Percentiles rank a stretch among this genome's conserved stretches.
Evolutionary conservation across 495 filamentous ascomycete species (phyloP).

Genomic region (Jackrogersella multiformis): DNA sequence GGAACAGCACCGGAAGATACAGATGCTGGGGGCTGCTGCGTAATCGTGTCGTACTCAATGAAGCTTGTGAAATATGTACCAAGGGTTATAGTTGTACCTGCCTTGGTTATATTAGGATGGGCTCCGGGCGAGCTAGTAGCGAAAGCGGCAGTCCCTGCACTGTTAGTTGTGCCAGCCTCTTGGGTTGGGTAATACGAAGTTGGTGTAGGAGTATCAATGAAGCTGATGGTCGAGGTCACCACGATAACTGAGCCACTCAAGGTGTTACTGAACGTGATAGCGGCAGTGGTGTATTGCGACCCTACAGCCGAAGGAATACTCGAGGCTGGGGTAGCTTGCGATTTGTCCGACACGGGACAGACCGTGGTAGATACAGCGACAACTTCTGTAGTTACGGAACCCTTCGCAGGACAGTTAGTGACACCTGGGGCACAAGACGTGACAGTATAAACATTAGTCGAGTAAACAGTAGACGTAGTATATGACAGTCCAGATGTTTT

Average conservation of each 20-base stretch:
- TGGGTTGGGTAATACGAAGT: conserved; percentile 27
- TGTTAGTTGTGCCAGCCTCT: conserved; percentile 12
- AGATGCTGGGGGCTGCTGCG: conserved; percentile 20
- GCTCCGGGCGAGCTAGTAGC: conserved; percentile 10
- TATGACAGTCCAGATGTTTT: conserved; percentile 25
- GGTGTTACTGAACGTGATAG: conserved; percentile 61
- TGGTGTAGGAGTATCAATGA: conserved; percentile 35
- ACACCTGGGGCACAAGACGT: conserved; percentile 62
- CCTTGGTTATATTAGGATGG: conserved; percentile 11
- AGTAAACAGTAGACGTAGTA: conserved; percentile 59
- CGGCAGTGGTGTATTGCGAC: conserved; percentile 48
- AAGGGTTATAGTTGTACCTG: conserved; percentile 39
- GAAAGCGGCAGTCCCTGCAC: conserved; percentile 15
- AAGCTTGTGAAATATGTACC: conserved; percentile 42
- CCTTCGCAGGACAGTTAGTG: conserved; percentile 61
- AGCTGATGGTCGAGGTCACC: conserved; percentile 54
- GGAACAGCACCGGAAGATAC: conserved; percentile 30
- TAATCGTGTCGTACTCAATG: conserved; percentile 40
- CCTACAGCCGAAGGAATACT: conserved; percentile 4
- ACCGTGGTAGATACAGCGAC: conserved; percentile 45
- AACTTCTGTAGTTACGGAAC: conserved; percentile 43
- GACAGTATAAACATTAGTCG: conserved; percentile 62
- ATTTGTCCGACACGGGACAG: conserved; percentile 39
- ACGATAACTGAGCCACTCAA: conserved; percentile 63
- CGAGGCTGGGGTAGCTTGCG: conserved; percentile 4